These are phyloP conservation scores for Angophora floribunda DNA, from an alignment of 345 rosid species.

Conservation along the genomic window DNA sequence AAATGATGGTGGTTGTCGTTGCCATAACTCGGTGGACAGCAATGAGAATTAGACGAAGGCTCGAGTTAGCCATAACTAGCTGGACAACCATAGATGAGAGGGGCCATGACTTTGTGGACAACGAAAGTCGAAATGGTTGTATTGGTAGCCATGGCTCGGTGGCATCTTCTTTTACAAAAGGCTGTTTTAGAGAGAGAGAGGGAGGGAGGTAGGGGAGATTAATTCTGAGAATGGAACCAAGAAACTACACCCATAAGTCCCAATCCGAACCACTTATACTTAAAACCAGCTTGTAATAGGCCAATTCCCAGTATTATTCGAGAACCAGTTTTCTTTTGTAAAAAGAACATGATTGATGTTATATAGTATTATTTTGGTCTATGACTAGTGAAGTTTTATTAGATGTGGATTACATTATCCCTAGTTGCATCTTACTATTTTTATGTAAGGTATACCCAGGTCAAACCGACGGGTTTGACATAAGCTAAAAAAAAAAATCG, in stretches of 20 bases:
- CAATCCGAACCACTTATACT: neutral
- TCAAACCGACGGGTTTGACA: neutral
- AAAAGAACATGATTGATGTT: neutral
- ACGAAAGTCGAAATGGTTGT: neutral
- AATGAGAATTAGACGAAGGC: neutral
- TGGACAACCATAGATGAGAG: neutral
- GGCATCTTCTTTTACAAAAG: neutral
- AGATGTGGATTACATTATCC: neutral
- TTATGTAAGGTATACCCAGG: neutral
- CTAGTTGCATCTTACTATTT: neutral
- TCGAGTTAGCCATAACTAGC: neutral
- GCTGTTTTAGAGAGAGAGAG: neutral
- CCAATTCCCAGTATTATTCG: neutral
- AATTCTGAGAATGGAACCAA: neutral
- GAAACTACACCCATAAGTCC: neutral
- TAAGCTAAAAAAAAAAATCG: neutral
- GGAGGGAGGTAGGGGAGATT: neutral
- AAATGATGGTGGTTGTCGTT: neutral
- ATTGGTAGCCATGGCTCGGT: neutral
- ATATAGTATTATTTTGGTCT: neutral
- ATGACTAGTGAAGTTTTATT: neutral
- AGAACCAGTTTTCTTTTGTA: neutral
- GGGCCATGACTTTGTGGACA: neutral
- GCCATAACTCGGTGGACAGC: neutral
- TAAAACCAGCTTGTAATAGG: neutral